Base-by-base conservation (phyloP, 768 basidiomycete species). In the Trametes villosa region DNA sequence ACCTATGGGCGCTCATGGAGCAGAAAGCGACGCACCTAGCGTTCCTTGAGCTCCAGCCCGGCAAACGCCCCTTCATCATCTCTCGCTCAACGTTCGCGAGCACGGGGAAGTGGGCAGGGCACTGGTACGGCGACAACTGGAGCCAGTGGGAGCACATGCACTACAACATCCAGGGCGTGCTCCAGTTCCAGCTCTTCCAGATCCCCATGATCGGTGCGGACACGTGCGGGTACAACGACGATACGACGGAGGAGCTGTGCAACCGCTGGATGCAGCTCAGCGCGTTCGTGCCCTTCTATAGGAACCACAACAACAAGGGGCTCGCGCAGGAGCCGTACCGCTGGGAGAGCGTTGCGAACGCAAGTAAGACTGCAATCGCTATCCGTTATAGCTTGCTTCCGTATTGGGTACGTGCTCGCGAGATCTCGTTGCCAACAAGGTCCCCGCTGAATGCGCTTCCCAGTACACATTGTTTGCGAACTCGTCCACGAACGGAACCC, bases 121-220 rank as follows among this genome's bases (percentile, higher is more conserved):
- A 89, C 70, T 89, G 88, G 88, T 80, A 91, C 29, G 89, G 91
- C 0, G 91, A 92, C 72, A 92, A 92, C 70, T 85, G 78, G 71
- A 87, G 86, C 67, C 81, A 81, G 60, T 93, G 91, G 89, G 72
- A 83, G 55, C 90, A 87, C 73, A 79, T 92, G 78, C 77, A 81
- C 64, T 77, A 82, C 70, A 87, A 79, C 63, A 87, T 92, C 52
- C 84, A 91, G 75, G 90, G 90, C 18, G 76, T 90, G 24, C 79
- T 93, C n/a, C 89, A 92, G 72, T 92, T 92, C 81, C 89, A 91
- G 73, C 75, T 92, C 22, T 92, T 88, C 81, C 87, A 89, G 65
- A 87, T 91, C 62, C 91, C 91, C 0, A 87, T 92, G 76, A 89
- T 92, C 20, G 91, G 91, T 24, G 87, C 90, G 3, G 91, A 94